Evolutionary conservation across 2,329 filamentous ascomycete genomes (phyloP).

Genomic region (Scytalidium sp.): DNA sequence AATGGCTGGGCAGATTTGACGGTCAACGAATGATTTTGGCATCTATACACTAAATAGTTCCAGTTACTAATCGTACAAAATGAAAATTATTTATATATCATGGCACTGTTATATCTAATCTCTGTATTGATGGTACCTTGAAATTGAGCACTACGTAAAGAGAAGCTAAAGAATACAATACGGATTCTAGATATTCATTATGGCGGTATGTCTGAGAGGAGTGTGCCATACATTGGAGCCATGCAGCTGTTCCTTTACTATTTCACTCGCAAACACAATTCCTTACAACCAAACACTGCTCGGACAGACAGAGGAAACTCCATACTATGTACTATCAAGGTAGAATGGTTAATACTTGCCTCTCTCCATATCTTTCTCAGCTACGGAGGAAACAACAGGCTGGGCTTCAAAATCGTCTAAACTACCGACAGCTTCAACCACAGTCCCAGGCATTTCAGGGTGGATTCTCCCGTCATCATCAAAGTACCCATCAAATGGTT

Average conservation of each 20-base stretch:
- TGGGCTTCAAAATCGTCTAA: neutral
- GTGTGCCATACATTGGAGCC: neutral
- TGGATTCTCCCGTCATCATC: neutral
- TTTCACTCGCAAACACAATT: neutral
- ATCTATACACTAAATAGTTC: neutral
- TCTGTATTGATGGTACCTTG: neutral
- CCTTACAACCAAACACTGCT: neutral
- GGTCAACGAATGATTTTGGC: neutral
- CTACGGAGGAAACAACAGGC: neutral
- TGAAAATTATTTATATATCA: neutral
- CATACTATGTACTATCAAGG: neutral
- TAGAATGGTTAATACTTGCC: neutral
- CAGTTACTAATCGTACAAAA: neutral
- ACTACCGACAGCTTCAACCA: neutral
- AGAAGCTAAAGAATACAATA: neutral
- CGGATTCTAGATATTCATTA: neutral
- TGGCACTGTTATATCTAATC: neutral
- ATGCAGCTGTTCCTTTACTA: neutral
- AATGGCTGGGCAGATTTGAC: slow-evolving; percentile 1
- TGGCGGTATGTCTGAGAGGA: neutral
- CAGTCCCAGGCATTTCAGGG: neutral
- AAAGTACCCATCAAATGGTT: neutral
- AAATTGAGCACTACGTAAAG: neutral
- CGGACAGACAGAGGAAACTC: neutral
- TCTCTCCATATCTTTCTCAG: neutral